phyloP scores from a whole-genome alignment of 768 basidiomycete genomes.

The Lanmaoa pseudosensibilis region DNA sequence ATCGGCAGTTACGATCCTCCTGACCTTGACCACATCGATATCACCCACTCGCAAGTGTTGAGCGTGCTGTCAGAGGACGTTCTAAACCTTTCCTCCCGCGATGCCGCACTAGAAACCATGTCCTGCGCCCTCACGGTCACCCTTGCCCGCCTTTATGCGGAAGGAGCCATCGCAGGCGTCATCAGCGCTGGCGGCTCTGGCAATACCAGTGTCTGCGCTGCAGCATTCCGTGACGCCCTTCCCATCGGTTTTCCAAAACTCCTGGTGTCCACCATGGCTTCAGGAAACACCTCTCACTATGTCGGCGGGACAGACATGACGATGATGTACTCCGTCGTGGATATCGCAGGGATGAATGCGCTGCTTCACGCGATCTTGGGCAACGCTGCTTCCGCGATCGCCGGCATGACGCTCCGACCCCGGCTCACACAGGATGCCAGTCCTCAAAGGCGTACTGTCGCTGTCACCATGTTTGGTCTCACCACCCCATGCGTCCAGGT shows the following conservation, averaged over 20 bases:
- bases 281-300: slow-evolving; percentile 26
- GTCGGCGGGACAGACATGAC: slow-evolving; percentile 34
- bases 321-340: slow-evolving; percentile 35
- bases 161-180: slow-evolving; percentile 20
- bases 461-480: slow-evolving; percentile 32
- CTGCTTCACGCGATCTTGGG: slow-evolving; percentile 21
- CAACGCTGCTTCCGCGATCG: slow-evolving; percentile 32
- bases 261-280: slow-evolving; percentile 34
- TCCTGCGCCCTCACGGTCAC: slow-evolving; percentile 18
- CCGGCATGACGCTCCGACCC: slow-evolving; percentile 23
- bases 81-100: slow-evolving; percentile 9
- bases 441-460: slow-evolving; percentile 8
- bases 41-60: slow-evolving; percentile 23
- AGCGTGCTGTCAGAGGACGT: not conserved
- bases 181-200: slow-evolving; percentile 27
- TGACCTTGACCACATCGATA: slow-evolving; percentile 18
- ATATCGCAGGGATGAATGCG: slow-evolving; percentile 30
- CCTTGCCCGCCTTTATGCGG: slow-evolving; percentile 14
- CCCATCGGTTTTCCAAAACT: slow-evolving; percentile 33
- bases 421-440: not conserved
- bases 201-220: slow-evolving; percentile 25
- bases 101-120: slow-evolving; percentile 16
- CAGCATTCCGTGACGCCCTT: slow-evolving; percentile 23
- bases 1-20: slow-evolving; percentile 21
- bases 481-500: slow-evolving; percentile 22